Conservation (phyloP, 345 rosid genomes). For the Draba incana region DNA sequence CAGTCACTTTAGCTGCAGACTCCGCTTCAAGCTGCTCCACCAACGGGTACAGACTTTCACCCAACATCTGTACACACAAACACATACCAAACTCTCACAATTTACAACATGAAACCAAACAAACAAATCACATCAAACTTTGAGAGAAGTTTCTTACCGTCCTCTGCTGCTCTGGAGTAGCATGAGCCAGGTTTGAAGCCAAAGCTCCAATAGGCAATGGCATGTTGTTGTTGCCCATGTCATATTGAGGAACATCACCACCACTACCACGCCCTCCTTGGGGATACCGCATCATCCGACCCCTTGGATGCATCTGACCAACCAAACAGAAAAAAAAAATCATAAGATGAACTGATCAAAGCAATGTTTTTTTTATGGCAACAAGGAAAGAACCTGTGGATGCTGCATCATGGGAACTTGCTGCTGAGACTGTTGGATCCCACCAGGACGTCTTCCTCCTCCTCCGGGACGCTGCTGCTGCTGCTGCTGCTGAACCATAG, state of each 20-base stretch:
- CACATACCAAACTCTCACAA: not conserved
- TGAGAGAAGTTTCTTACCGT: slow-evolving; percentile 51
- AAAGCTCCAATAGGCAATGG: slow-evolving; percentile 74
- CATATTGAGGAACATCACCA: slow-evolving; percentile 64
- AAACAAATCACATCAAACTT: too few species aligned
- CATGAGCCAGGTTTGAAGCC: slow-evolving; percentile 86
- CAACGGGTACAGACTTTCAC: slow-evolving; percentile 92
- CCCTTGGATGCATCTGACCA: slow-evolving; percentile 76
- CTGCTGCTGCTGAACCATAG: slow-evolving; percentile 93
- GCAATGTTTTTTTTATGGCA: not conserved
- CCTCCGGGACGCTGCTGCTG: slow-evolving; percentile 88
- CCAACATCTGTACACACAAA: slow-evolving; percentile 62
- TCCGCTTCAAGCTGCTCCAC: slow-evolving; percentile 94
- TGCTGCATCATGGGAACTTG: slow-evolving; percentile 82
- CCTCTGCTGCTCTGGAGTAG: slow-evolving; percentile 86
- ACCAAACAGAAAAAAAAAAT: not conserved
- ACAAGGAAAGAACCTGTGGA: slow-evolving; percentile 46
- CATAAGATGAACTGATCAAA: slow-evolving; percentile 5
- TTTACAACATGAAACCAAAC: not conserved
- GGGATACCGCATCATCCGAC: slow-evolving; percentile 73
- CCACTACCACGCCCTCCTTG: slow-evolving; percentile 72
- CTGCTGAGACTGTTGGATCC: slow-evolving; percentile 75
- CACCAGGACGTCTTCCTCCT: slow-evolving; percentile 64
- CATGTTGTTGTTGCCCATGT: slow-evolving; percentile 57
- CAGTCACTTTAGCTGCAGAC: slow-evolving; percentile 92